Base-by-base conservation (phyloP, 345 rosid genomes). In the Erucastrum elatum region DNA sequence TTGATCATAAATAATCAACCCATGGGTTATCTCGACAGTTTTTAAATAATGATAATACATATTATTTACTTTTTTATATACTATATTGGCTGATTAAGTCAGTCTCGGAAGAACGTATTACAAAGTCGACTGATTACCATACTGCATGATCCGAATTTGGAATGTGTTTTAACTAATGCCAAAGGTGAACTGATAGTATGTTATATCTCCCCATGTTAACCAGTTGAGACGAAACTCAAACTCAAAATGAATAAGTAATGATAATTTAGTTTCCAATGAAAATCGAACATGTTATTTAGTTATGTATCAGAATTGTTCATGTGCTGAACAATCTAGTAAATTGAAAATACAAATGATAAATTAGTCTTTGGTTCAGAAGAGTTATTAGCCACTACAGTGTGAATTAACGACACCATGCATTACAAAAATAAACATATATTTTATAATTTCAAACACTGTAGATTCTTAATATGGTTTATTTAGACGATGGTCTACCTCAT, bases 1-100 rank as follows among this genome's bases (percentile, higher is more conserved):
- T 72, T 78, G 77, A 72, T 66, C 59, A 59, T 78, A 78, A 64
- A 74, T 46, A 72, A 78, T 16, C 21, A 72, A 66, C 74, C 1
- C 16, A 17, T 72, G 31, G 41, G 66, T 34, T 55, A 39, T 55
- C 39, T 63, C 53, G 51, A 25, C n/a, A 76, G 69, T 30, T 69
- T 46, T 44, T 2, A 21, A 76, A 69, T 41, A 75, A 9, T 76
- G 12, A 39, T 29, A 34, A 21, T 60, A 62, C 63, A 60, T 34
- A 34, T 51, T 9, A 5, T 21, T 21, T 21, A 21, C 21, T 21
- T 21, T 21, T 21, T 21, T 21, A 21, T 21, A 21, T 21, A 21
- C 21, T 21, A 21, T 21, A 21, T 21, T 21, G 21, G 21, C 21
- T 21, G 21, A 21, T 21, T 21, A 21, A 21, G 21, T 21, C 21